Conservation (phyloP, 2,329 filamentous ascomycete species). For the Waltergamsia citrina region DNA sequence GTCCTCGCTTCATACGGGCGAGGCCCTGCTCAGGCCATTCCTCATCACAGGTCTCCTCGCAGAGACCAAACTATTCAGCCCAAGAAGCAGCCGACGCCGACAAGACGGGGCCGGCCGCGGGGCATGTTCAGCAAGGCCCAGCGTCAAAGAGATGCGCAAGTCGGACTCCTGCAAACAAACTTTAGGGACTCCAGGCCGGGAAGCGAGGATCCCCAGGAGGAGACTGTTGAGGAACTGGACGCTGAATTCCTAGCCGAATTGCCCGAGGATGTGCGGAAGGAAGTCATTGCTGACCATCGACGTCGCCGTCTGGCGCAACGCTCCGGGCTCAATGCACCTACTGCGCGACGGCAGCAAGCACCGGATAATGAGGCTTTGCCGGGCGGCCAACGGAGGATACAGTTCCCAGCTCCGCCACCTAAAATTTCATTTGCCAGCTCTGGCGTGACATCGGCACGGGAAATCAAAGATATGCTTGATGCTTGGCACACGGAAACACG, state of each 20-base stretch:
- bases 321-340: constrained; percentile 34
- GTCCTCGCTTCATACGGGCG: constrained; percentile 62
- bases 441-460: constrained; percentile 31
- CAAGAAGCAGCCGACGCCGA: constrained; percentile 50
- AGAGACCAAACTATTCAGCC: constrained; percentile 40
- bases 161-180: constrained; percentile 63
- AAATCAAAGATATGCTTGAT: constrained; percentile 65
- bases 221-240: constrained; percentile 45
- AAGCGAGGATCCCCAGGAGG: constrained; percentile 14
- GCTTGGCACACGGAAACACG: constrained; percentile 69
- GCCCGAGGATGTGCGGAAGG: constrained; percentile 68
- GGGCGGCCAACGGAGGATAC: constrained; percentile 30
- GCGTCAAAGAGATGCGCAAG: constrained; percentile 42
- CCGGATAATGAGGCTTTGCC: constrained; percentile 8
- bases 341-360: constrained; percentile 9
- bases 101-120: constrained; percentile 47
- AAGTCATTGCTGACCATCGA: constrained; percentile 66
- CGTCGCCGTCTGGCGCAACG: constrained; percentile 46
- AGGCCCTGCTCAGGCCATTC: constrained; percentile 21
- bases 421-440: constrained; percentile 36
- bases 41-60: constrained; percentile 43
- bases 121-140: constrained; percentile 33
- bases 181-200: constrained; percentile 42
- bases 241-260: constrained; percentile 71
- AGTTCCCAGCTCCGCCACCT: constrained; percentile 34